Evolutionary conservation across 192 early-diverging fungal genomes (phyloP).

Genomic region (Backusella sp.): DNA sequence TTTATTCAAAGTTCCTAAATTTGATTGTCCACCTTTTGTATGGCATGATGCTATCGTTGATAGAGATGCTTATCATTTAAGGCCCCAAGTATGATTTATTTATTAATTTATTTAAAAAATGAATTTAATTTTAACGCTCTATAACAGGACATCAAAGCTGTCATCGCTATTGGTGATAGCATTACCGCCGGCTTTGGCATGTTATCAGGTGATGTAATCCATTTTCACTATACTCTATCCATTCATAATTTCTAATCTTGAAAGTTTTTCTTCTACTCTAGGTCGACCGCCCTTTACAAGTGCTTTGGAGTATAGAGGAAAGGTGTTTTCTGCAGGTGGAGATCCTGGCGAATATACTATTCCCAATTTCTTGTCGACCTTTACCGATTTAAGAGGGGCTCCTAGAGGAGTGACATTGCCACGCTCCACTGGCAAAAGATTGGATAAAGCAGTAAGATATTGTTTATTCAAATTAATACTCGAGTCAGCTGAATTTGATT

Average conservation of each 20-base stretch:
- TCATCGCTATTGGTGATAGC: slow-evolving; percentile 51
- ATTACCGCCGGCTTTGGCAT: slow-evolving; percentile 58
- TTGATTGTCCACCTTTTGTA: slow-evolving; percentile 37
- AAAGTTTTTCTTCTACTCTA: slow-evolving; percentile 12
- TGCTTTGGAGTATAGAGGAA: slow-evolving; percentile 51
- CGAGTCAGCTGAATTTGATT: neutral
- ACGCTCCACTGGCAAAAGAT: slow-evolving; percentile 42
- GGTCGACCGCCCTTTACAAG: slow-evolving; percentile 49
- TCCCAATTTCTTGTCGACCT: slow-evolving; percentile 42
- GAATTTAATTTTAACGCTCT: neutral
- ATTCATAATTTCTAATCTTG: neutral
- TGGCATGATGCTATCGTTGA: slow-evolving; percentile 36
- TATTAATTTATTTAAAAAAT: too few species aligned
- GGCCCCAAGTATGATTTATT: slow-evolving; percentile 46
- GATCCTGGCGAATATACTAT: slow-evolving; percentile 51
- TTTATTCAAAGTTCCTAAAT: slow-evolving; percentile 36
- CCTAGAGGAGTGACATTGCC: slow-evolving; percentile 47
- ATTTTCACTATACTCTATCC: neutral
- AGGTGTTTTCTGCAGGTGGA: slow-evolving; percentile 50
- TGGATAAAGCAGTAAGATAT: slow-evolving; percentile 49
- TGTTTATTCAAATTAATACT: neutral
- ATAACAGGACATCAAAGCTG: slow-evolving; percentile 46
- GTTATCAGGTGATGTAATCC: slow-evolving; percentile 37
- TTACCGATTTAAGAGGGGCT: slow-evolving; percentile 34
- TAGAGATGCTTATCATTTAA: slow-evolving; percentile 43